Evolutionary conservation across 768 basidiomycete genomes (phyloP), one percentile per base, ranked within the genome.

Genomic region (Royoungia palumana): DNA sequence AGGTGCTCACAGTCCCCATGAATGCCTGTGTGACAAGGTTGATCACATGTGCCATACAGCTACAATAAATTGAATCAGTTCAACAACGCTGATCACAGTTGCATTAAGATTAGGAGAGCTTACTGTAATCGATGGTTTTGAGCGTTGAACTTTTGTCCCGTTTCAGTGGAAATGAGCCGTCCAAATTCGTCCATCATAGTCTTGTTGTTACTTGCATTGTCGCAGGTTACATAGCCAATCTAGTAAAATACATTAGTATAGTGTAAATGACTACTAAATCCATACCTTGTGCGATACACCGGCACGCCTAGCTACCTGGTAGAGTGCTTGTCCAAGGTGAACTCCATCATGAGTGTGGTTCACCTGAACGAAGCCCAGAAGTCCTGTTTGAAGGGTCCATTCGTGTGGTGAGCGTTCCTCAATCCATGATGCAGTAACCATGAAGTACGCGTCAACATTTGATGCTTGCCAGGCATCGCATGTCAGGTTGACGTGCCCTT

Each of bases 341-440:
- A 35, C 38, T 0, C 74, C 73, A 50, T 66, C 62, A 49, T 76
- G 74, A 2, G 70, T 53, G 19, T 57, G 62, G 49, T 75, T 75
- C 24, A 76, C 46, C 17, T 53, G 59, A 6, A 60, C 57, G 34
- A 38, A 38, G 11, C 37, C 20, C 7, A 38, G 9, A 21, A 38
- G 20, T 2, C 37, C 37, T 2, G 6, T 21, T 38, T 22, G 37
- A 22, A 38, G 37, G 4, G 8, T 22, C 37, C 20, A 38, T 22
- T 12, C 37, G 14, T 7, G 19, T 38, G 6, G 37, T 24, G 13
- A 20, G 4, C 12, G 5, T 35, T 44, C 35, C 20, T 44, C 43
- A 25, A 44, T 44, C 43, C 37, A 38, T 14, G 37, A 38, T 2
- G 37, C 17, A 1, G 36, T 49, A 1, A 49, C 42, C 0, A 37